Base-by-base conservation (phyloP, 495 filamentous ascomycete genomes). In the Penicillium antarcticum region DNA sequence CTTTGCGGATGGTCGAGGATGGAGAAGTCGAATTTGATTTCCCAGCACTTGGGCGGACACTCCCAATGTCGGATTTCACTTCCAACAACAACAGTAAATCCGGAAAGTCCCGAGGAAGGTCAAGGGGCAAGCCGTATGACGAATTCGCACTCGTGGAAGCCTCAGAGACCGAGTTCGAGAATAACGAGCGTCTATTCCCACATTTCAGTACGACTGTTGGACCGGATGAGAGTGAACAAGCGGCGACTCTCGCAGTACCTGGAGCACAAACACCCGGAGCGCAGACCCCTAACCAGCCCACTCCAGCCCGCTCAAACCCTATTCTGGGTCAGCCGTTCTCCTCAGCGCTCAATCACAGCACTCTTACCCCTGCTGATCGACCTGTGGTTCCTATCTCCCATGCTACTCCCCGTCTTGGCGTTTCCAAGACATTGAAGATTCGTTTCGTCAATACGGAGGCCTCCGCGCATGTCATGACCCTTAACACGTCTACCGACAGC, bases 21-120 rank as follows among this genome's bases (percentile, higher is more conserved):
- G 92, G 88, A 8, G 94, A 99, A 61, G 87, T 97, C 3, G 94
- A 99, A 57, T 90, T 89, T 58, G 94, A 99, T 63, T 97, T 99
- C 56, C 92, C 91, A 4, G 82, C 94, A 0, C 74, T 97, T 7
- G 83, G 85, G 48, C 80, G 94, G 36, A 91, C 82, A 21, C 86
- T 88, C 56, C 81, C 86, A 0, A 84, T 98, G 31, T 81, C 79
- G 0, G 85, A 95, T 35, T 97, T 96, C 55, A 91, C 91, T 0
- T 94, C 92, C 6, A 92, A 90, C 45, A 96, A 96, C 53, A 96
- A 91, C 63, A 9, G 26, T 7, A 82, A 78, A 23, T 78, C 79
- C 26, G 80, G 65, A 52, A 76, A 79, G 38, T 72, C 79, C 33
- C 79, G 91, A 51, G 79, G 84, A 29, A 75, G 91, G 31, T 82